phyloP scores from a whole-genome alignment of 169 alveolate species.

The Cystoisospora suis region DNA sequence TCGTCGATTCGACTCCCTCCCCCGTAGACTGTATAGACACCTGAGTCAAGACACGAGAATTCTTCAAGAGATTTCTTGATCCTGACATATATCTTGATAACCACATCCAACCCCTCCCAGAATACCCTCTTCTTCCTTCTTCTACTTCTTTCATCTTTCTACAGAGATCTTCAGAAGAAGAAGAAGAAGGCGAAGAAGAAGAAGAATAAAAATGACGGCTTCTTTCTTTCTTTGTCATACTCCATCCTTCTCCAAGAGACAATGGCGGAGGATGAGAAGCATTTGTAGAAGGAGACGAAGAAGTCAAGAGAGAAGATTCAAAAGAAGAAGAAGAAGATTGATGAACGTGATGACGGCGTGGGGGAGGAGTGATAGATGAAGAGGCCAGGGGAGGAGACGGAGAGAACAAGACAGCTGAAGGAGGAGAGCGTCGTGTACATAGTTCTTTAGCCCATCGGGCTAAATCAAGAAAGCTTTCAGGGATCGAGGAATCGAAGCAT shows the following conservation, averaged over 20 bases:
- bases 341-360: not conserved
- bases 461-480: not conserved
- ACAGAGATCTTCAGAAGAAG: too few species aligned
- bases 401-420: not conserved
- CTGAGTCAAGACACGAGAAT: too few species aligned
- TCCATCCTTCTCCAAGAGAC: not conserved
- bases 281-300: not conserved
- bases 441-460: constrained; percentile 5
- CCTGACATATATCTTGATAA: too few species aligned
- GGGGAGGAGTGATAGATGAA: not conserved
- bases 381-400: not conserved
- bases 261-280: not conserved
- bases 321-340: not conserved
- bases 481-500: not conserved
- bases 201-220: not conserved
- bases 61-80: too few species aligned
- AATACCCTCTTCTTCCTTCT: too few species aligned
- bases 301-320: not conserved
- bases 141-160: too few species aligned
- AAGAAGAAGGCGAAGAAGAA: too few species aligned
- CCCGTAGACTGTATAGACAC: too few species aligned
- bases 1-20: too few species aligned
- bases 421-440: not conserved
- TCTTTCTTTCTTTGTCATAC: not conserved
- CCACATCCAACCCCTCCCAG: too few species aligned